Evolutionary conservation across 495 filamentous ascomycete species (phyloP).

Genomic region (Neohortaea acidophila): DNA sequence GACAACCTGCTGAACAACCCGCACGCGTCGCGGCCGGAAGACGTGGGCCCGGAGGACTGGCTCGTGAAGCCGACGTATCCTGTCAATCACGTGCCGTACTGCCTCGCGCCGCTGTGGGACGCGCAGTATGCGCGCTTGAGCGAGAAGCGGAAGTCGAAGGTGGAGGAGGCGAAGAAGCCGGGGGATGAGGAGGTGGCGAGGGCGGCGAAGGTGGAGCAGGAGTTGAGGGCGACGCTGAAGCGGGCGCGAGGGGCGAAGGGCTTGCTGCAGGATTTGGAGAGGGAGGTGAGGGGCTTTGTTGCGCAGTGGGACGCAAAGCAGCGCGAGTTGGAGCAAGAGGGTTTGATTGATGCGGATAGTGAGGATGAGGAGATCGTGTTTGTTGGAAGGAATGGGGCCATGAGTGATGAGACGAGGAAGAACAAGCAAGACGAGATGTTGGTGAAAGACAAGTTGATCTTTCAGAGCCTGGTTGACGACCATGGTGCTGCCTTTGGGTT

Average conservation of each 20-base stretch:
- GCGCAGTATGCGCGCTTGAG: constrained; percentile 37
- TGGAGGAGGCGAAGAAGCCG: constrained; percentile 28
- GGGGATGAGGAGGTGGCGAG: constrained; percentile 26
- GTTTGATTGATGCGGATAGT: constrained; percentile 36
- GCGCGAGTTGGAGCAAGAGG: constrained; percentile 32
- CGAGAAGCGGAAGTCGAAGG: constrained; percentile 17
- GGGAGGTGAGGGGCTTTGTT: constrained; percentile 25
- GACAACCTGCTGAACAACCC: constrained; percentile 79
- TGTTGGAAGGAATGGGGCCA: constrained; percentile 60
- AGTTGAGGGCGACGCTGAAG: constrained; percentile 52
- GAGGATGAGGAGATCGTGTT: constrained; percentile 92
- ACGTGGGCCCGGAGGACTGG: constrained; percentile 72
- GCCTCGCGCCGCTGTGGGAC: constrained; percentile 79
- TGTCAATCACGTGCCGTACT: constrained; percentile 67
- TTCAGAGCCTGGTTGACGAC: constrained; percentile 60
- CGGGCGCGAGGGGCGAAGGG: constrained; percentile 45
- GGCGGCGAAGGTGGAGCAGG: constrained; percentile 40
- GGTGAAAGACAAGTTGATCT: constrained; percentile 57
- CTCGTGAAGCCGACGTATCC: constrained; percentile 61
- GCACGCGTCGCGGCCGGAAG: constrained; percentile 65
- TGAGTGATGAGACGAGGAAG: constrained; percentile 38
- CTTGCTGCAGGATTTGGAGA: constrained; percentile 26
- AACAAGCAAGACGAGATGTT: constrained; percentile 36
- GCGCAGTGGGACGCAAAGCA: constrained; percentile 23
- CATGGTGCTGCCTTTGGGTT: constrained; percentile 68